These are phyloP conservation scores for Auxenochlorella pyrenoidosa DNA, from an alignment of 139 green algal species.

Conservation along the genomic window DNA sequence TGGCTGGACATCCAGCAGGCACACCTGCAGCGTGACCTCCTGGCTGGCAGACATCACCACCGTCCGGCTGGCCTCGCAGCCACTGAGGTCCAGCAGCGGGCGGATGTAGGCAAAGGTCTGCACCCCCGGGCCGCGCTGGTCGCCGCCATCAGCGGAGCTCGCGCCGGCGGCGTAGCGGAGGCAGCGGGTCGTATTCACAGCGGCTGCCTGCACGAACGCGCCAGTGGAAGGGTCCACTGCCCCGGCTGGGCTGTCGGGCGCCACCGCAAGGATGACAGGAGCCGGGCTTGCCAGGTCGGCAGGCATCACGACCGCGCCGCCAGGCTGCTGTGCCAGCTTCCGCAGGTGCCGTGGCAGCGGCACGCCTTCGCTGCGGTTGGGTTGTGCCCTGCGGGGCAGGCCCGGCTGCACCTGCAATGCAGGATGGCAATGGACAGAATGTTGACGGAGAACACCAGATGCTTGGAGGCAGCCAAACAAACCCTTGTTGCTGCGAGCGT, in stretches of 20 bases:
- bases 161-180: not conserved
- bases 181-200: not conserved
- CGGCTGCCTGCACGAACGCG: not conserved
- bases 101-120: not conserved
- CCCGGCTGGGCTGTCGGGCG: not conserved
- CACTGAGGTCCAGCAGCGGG: not conserved
- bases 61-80: not conserved
- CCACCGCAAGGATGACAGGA: not conserved
- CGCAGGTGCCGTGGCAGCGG: no score
- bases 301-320: no score
- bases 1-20: no score
- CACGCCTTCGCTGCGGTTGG: no score
- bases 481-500: no score
- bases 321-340: no score
- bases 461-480: no score
- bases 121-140: not conserved
- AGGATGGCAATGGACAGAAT: no score
- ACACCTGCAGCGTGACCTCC: not conserved
- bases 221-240: not conserved
- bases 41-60: not conserved
- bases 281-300: no score
- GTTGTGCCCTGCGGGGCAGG: no score
- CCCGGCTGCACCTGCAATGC: no score
- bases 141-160: not conserved
- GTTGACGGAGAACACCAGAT: no score